Conservation (phyloP, 495 filamentous ascomycete species). For the Aspergillus asperescens region DNA sequence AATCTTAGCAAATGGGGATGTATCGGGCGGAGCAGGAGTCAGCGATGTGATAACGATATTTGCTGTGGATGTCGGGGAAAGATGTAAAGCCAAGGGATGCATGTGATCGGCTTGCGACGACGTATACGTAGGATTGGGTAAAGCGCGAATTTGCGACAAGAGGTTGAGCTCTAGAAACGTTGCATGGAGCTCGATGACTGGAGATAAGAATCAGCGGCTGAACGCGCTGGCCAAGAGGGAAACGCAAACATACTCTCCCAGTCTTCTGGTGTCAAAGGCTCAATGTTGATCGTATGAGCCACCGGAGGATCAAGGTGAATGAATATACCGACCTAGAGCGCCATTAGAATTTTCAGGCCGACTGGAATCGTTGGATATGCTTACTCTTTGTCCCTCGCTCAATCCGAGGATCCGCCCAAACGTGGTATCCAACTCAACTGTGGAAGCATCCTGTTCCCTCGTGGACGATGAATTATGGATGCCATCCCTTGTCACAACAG, state of each 20-base stretch:
- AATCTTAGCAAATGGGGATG: conserved; percentile 82
- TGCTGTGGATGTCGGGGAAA: conserved; percentile 92
- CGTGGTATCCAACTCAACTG: conserved; percentile 84
- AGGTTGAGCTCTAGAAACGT: conserved; percentile 92
- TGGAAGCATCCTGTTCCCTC: conserved; percentile 64
- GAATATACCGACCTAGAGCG: conserved; percentile 52
- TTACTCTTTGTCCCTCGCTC: conserved; percentile 78
- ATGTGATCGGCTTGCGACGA: conserved; percentile 42
- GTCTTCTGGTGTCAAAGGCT: conserved; percentile 88
- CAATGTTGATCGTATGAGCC: conserved; percentile 89
- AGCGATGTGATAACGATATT: conserved; percentile 81
- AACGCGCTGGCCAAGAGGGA: not conserved
- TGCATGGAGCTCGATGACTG: conserved; percentile 92
- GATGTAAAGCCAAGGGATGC: conserved; percentile 85
- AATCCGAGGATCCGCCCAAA: conserved; percentile 81
- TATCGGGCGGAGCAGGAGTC: conserved; percentile 60
- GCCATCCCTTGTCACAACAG: conserved; percentile 67
- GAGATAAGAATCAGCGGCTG: conserved; percentile 7
- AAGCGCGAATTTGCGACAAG: conserved; percentile 83
- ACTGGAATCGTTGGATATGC: conserved; percentile 7
- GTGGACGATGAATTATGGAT: conserved; percentile 53
- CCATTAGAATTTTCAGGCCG: conserved; percentile 19
- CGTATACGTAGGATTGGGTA: conserved; percentile 74
- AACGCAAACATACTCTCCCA: conserved; percentile 66
- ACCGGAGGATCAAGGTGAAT: conserved; percentile 87